Percentiles rank a stretch among this genome's conserved stretches.
Evolutionary conservation across 768 basidiomycete species (phyloP).

Genomic region (Boletus rubroflammeus): DNA sequence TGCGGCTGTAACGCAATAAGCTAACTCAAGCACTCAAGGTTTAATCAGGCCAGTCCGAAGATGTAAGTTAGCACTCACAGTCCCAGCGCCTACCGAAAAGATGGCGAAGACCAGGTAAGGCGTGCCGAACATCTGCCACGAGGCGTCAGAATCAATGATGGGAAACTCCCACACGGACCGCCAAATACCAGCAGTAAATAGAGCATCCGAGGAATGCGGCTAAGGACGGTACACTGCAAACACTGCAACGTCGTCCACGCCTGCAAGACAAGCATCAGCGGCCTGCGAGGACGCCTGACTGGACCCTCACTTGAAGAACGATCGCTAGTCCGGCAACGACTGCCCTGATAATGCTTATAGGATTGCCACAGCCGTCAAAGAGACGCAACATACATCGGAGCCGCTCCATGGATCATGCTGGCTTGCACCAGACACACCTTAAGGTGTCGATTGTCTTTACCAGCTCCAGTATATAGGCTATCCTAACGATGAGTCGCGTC

Average conservation of each 20-base stretch:
- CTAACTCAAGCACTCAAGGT: constrained; percentile 14
- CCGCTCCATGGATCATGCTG: constrained; percentile 48
- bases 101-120: constrained; percentile 42
- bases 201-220: constrained; percentile 25
- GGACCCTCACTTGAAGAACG: constrained; percentile 37
- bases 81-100: constrained; percentile 38
- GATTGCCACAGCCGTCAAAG: background rate
- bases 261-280: constrained; percentile 23
- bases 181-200: constrained; percentile 24
- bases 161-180: background rate
- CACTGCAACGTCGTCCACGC: constrained; percentile 36
- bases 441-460: constrained; percentile 22
- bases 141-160: constrained; percentile 9
- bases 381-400: constrained; percentile 45
- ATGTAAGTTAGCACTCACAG: constrained; percentile 31
- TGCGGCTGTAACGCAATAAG: constrained; percentile 13
- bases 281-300: background rate
- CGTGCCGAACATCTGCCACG: constrained; percentile 32
- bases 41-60: constrained; percentile 12
- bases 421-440: constrained; percentile 49
- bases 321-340: constrained; percentile 39
- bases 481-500: constrained; percentile 7
- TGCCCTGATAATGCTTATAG: constrained; percentile 31
- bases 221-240: constrained; percentile 14
- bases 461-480: constrained; percentile 34